Evolutionary conservation across 2,329 filamentous ascomycete species (phyloP).

Genomic region (Paecilomyces dactylethromorphus): DNA sequence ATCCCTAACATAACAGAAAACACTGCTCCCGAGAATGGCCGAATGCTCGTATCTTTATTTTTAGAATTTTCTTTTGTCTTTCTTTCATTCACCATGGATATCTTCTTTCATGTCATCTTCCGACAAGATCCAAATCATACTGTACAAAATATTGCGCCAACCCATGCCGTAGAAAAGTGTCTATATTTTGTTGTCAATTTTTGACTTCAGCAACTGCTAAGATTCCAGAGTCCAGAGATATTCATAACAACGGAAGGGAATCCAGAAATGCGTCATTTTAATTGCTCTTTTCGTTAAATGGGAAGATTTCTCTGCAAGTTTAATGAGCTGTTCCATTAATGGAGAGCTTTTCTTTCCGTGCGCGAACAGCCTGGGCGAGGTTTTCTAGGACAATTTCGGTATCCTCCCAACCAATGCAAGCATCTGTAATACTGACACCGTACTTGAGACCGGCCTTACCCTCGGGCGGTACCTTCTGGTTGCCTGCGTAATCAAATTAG

Average conservation of each 20-base stretch:
- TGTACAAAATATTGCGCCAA: background rate
- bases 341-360: conserved; percentile 52
- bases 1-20: too few relatives aligned
- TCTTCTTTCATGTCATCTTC: background rate
- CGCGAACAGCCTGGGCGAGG: conserved; percentile 73
- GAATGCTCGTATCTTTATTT: too few relatives aligned
- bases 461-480: conserved; percentile 84
- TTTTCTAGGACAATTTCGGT: conserved; percentile 71
- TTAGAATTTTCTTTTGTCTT: too few relatives aligned
- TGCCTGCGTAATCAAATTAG: conserved; percentile 41
- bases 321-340: conserved; percentile 4
- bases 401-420: conserved; percentile 91
- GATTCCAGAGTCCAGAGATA: background rate
- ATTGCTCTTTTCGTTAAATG: background rate
- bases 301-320: background rate
- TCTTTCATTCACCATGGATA: background rate
- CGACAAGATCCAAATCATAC: background rate
- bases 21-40: too few relatives aligned
- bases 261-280: background rate
- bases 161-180: background rate
- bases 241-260: background rate
- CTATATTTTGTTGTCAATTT: background rate
- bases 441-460: conserved; percentile 81
- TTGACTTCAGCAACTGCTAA: background rate
- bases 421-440: conserved; percentile 94